Evolutionary conservation across 805 yeast genomes (phyloP).

Genomic region (Metschnikowia hibisci): DNA sequence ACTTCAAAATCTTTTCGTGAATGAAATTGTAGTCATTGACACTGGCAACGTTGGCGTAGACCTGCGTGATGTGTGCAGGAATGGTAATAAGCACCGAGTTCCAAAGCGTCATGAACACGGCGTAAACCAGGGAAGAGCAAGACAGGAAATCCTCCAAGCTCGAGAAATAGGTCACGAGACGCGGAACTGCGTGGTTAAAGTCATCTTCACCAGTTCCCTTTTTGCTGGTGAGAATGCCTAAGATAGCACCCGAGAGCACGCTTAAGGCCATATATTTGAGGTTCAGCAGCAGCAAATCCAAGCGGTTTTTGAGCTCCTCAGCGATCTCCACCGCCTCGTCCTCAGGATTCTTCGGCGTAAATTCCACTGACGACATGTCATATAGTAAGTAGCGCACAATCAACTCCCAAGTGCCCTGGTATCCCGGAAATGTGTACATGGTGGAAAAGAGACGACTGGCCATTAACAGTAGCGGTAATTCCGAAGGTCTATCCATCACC

Average conservation of each 20-base stretch:
- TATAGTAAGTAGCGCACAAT: slow-evolving; percentile 39
- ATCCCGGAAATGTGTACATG: slow-evolving; percentile 32
- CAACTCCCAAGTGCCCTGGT: slow-evolving; percentile 33
- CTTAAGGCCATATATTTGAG: slow-evolving; percentile 29
- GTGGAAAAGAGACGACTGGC: slow-evolving; percentile 25
- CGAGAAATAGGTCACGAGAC: slow-evolving; percentile 24
- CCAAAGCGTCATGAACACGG: slow-evolving; percentile 27
- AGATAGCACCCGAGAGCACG: slow-evolving; percentile 40
- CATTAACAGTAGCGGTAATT: slow-evolving; percentile 5
- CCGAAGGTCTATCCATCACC: neutral
- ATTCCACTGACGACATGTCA: slow-evolving; percentile 40
- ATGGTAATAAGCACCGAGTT: slow-evolving; percentile 19
- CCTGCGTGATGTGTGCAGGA: slow-evolving; percentile 19
- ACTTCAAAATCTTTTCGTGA: slow-evolving; percentile 22
- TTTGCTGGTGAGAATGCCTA: slow-evolving; percentile 23
- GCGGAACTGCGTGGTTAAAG: slow-evolving; percentile 17
- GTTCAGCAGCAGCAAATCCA: slow-evolving; percentile 24
- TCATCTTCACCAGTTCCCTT: slow-evolving; percentile 16
- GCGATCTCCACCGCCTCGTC: slow-evolving; percentile 17
- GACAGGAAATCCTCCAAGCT: slow-evolving; percentile 22
- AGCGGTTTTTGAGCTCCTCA: slow-evolving; percentile 26
- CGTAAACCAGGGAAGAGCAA: slow-evolving; percentile 16
- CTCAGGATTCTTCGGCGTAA: slow-evolving; percentile 15
- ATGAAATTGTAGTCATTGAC: slow-evolving; percentile 26
- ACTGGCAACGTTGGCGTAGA: slow-evolving; percentile 24